A percentile compares a stretch with the other conserved stretches of the same genome.
Evolutionary conservation across 257 asterid species (phyloP).

Genomic region (Linderniella brevidens): DNA sequence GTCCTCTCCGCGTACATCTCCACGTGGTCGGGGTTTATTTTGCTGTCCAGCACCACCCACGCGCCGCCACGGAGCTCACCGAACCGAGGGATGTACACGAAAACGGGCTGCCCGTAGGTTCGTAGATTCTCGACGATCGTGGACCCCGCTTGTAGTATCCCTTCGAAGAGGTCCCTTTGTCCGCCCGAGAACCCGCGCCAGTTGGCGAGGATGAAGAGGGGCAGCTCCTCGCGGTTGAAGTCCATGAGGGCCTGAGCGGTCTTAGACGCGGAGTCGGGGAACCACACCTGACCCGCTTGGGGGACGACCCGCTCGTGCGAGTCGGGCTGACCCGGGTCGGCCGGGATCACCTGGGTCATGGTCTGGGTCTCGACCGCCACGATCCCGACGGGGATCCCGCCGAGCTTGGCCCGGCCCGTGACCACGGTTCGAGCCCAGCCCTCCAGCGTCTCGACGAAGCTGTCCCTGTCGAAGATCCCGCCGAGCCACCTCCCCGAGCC

Average conservation of each 20-base stretch:
- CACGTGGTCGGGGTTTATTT: constrained; percentile 76
- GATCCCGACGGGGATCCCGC: constrained; percentile 90
- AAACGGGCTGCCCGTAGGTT: constrained; percentile 70
- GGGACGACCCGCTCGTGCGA: constrained; percentile 90
- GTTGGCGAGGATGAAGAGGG: constrained; percentile 89
- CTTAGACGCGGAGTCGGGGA: constrained; percentile 89
- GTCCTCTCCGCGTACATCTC: constrained; percentile 86
- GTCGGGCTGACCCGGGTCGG: constrained; percentile 95
- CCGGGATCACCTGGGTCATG: constrained; percentile 94
- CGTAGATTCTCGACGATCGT: constrained; percentile 87
- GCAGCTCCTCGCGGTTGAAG: constrained; percentile 71
- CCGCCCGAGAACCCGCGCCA: constrained; percentile 99
- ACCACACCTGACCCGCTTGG: constrained; percentile 99
- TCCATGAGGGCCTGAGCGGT: constrained; percentile 96
- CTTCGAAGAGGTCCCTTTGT: constrained; percentile 97
- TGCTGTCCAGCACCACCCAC: constrained; percentile 93
- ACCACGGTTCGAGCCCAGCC: constrained; percentile 99
- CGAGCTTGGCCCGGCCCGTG: constrained; percentile 86
- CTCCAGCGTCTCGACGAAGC: constrained; percentile 84
- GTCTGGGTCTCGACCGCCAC: constrained; percentile 97
- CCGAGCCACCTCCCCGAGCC: constrained; percentile 76
- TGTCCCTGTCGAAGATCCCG: constrained; percentile 77
- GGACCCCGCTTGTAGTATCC: constrained; percentile 94
- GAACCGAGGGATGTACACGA: constrained; percentile 81
- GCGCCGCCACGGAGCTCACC: constrained; percentile 99